Base-by-base conservation (phyloP, 331 rosid genomes). In the Pyrus hybrid region DNA sequence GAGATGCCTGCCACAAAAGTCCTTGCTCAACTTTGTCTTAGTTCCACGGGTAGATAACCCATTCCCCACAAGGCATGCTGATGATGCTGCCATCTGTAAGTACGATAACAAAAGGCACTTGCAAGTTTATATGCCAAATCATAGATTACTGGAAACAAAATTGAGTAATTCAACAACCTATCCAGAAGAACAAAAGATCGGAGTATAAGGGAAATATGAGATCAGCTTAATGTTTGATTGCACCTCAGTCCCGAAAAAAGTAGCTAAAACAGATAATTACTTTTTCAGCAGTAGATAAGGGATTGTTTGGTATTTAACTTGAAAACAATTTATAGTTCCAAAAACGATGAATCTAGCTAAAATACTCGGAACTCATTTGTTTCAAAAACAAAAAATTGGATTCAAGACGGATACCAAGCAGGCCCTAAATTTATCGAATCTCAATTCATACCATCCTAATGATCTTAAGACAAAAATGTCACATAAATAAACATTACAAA, bases 1-100 rank as follows among this genome's bases (percentile, higher is more conserved):
- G 25, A 87, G 45, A 64, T 76, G 79, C 75, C 88, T 90, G 62
- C 93, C 85, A 72, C 66, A 63, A 47, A 85, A 68, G 51, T 84
- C 90, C 88, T 88, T 90, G 81, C 79, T 75, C 57, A 85, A 64
- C 75, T 78, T 86, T 77, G 73, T 68, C 85, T 86, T 87, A 33
- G 86, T 76, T 79, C 80, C 71, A 0, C 68, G 88, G 29, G 88
- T 75, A 35, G 88, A 82, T 79, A 90, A 86, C 72, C 85, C 83
- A 74, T 80, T 88, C 32, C 96, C 98, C 83, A 87, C 89, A 67
- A 93, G 85, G 84, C 91, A 94, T 47, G 96, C 89, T 45, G 88
- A 88, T 45, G 93, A 85, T 30, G 95, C 86, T n/a, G 90, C 95
- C 98, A 94, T 91, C 86, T 82, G 85, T 79, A 63, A 18, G 68